Evolutionary conservation across 2,329 filamentous ascomycete genomes (phyloP).

Genomic region (Fusarium buharicum): DNA sequence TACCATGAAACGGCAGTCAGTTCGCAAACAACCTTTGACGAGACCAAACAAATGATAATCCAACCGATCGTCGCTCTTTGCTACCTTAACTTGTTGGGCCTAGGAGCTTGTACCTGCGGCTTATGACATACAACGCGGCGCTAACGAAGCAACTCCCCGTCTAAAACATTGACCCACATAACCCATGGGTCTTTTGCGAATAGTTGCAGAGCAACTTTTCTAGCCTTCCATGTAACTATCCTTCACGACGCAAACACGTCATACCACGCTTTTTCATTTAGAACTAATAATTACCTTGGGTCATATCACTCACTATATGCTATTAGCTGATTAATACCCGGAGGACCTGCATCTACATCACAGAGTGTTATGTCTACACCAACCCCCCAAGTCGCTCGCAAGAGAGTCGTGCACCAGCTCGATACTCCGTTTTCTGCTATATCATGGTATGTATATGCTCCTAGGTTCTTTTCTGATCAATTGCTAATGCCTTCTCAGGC

Average conservation of each 20-base stretch:
- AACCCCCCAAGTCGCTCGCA: slow-evolving; percentile 52
- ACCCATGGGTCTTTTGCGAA: slow-evolving; percentile 18
- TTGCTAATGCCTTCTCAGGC: slow-evolving; percentile 59
- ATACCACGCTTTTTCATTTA: background rate
- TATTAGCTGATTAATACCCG: too few species aligned
- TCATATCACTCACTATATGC: background rate
- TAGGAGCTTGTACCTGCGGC: slow-evolving; percentile 24
- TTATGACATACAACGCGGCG: slow-evolving; percentile 21
- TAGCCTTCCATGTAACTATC: slow-evolving; percentile 5
- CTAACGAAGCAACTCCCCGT: slow-evolving; percentile 35
- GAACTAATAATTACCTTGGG: background rate
- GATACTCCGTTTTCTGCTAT: slow-evolving; percentile 71
- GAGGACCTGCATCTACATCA: background rate
- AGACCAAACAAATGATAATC: background rate
- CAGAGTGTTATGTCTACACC: slow-evolving; percentile 41
- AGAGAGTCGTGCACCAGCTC: slow-evolving; percentile 71
- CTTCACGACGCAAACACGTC: background rate
- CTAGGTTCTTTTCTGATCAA: background rate
- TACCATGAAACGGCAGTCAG: background rate
- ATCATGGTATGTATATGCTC: slow-evolving; percentile 61
- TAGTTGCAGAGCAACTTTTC: slow-evolving; percentile 19
- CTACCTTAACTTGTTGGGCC: slow-evolving; percentile 5
- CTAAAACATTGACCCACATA: slow-evolving; percentile 24
- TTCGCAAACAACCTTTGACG: background rate
- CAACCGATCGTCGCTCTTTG: slow-evolving; percentile 7